A percentile compares a stretch with the other conserved stretches of the same genome.
phyloP scores from a whole-genome alignment of 768 basidiomycete species.

The Antrodiella citrinella region DNA sequence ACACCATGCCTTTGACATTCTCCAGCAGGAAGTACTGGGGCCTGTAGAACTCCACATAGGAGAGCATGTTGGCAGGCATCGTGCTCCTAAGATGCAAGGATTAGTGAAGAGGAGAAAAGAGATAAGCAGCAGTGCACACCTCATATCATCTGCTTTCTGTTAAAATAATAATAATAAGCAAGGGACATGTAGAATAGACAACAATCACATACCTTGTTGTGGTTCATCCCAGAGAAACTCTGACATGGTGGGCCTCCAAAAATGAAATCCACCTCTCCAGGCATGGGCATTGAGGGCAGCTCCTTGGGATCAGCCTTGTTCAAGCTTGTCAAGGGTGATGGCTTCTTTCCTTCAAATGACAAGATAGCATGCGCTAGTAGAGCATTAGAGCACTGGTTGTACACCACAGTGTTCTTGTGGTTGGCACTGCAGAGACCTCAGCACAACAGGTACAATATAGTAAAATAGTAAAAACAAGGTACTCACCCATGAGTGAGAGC shows the following conservation, averaged over 20 bases:
- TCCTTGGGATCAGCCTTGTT: constrained; percentile 25
- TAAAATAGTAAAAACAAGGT: background rate
- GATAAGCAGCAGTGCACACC: constrained; percentile 24
- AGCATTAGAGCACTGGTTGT: constrained; percentile 54
- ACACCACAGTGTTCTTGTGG: constrained; percentile 52
- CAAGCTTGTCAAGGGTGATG: constrained; percentile 29
- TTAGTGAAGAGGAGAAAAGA: background rate
- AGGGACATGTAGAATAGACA: background rate
- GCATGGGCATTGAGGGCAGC: constrained; percentile 43
- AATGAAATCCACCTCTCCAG: constrained; percentile 60
- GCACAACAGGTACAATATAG: constrained; percentile 1
- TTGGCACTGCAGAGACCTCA: constrained; percentile 38
- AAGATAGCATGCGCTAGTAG: constrained; percentile 54
- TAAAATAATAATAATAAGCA: constrained; percentile 2
- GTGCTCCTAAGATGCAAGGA: constrained; percentile 40
- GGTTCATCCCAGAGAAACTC: constrained; percentile 60
- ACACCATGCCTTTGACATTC: constrained; percentile 60
- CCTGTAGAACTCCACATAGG: constrained; percentile 56
- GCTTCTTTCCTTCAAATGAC: constrained; percentile 31
- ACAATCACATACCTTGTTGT: constrained; percentile 44
- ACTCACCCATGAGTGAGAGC: constrained; percentile 57
- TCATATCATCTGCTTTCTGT: constrained; percentile 52
- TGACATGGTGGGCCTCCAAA: constrained; percentile 80
- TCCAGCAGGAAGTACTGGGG: constrained; percentile 63
- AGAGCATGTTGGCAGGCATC: constrained; percentile 62